phyloP scores from a whole-genome alignment of 2,329 filamentous ascomycete species.

The Nigrograna mackinnonii region DNA sequence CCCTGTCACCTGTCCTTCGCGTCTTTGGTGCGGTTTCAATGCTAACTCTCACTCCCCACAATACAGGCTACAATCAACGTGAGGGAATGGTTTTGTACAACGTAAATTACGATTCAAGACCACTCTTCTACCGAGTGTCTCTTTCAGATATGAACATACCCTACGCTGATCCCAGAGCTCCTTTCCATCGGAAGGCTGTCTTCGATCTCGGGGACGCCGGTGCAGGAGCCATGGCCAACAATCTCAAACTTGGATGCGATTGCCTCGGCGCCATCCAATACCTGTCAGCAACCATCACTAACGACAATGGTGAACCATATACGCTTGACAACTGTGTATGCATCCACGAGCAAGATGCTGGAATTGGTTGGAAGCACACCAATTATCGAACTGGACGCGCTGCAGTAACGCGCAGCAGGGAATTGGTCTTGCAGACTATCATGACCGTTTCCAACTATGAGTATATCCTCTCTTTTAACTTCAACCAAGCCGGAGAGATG shows the following conservation, averaged over 20 bases:
- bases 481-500: constrained; percentile 71
- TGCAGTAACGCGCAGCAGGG: constrained; percentile 64
- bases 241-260: constrained; percentile 71
- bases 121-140: constrained; percentile 68
- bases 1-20: no score
- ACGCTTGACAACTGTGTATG: constrained; percentile 70
- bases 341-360: constrained; percentile 71
- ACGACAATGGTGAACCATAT: constrained; percentile 62
- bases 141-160: constrained; percentile 70
- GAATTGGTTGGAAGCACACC: constrained; percentile 72
- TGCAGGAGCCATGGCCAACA: constrained; percentile 69
- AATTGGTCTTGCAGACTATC: constrained; percentile 70
- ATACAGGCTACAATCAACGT: constrained; percentile 69
- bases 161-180: constrained; percentile 66
- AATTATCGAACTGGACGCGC: constrained; percentile 70
- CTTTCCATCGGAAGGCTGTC: constrained; percentile 71
- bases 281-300: constrained; percentile 60
- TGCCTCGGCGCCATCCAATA: constrained; percentile 73
- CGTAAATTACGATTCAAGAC: constrained; percentile 64
- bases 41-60: no score
- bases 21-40: no score
- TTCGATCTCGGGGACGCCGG: constrained; percentile 72
- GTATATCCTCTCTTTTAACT: constrained; percentile 72
- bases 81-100: constrained; percentile 73
- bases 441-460: constrained; percentile 75